Evolutionary conservation across 345 rosid species (phyloP), one percentile per base, ranked within the genome.

Genomic region (Corchorus capsularis): DNA sequence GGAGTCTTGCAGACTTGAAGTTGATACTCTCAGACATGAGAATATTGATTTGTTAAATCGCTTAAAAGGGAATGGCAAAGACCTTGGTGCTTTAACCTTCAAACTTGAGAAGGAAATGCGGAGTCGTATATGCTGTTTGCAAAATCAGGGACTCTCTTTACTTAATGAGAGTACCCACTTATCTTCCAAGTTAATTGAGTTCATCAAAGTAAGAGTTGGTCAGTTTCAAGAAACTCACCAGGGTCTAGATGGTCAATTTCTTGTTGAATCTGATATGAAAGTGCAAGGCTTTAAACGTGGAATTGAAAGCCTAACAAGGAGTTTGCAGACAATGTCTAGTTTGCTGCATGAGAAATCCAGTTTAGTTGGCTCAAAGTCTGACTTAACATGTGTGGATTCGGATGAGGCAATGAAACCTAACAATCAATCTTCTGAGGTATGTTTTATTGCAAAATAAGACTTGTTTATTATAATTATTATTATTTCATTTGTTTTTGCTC

Each of bases 1-100:
- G 17, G 97, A 92, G 86, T 82, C 89, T 74, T 72, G 17, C 70
- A 91, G 84, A 75, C 79, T 84, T 41, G 98, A 96, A 81, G 78
- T 85, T 71, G 93, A 90, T 69, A 88, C 91, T 77, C 98, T 96
- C 79, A 89, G 95, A 71, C 89, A 83, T 61, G 99, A 96, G 84
- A 94, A 96, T 81, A 86, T 96, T n/a, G 80, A 65, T 83, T 82
- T 96, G 60, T 78, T 92, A 82, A 87, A 88, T 70, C 93, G 97
- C 68, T 77, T 96, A 63, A 96, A 94, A 77, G 91, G 87, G 59
- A 83, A 77, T 49, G 82, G 86, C 11, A 80, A 89, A 63, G 93
- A 89, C 63, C 74, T 57, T 60, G 88, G 85, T 63, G 87, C 82
- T 63, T 76, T 85, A 73, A 91, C 86, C 35, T 78, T 91, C 72